Evolutionary conservation across 345 rosid species (phyloP).

Genomic region (Nasturtium officinale): DNA sequence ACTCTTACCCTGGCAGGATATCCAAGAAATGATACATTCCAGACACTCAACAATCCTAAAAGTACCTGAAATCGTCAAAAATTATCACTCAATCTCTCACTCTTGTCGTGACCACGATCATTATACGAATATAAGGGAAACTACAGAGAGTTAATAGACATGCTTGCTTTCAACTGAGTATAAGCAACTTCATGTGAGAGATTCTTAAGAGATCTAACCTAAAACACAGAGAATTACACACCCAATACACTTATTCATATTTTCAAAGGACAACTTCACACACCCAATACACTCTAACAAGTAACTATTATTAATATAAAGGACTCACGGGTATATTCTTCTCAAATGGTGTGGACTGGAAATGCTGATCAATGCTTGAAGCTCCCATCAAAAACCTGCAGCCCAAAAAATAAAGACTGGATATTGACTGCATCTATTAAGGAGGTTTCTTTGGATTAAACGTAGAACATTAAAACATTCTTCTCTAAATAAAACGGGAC

Average conservation of each 20-base stretch:
- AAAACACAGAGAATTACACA: too few relatives aligned
- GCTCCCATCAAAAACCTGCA: conserved; percentile 90
- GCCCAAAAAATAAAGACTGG: neutral
- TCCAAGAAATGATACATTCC: conserved; percentile 96
- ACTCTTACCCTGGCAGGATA: conserved; percentile 84
- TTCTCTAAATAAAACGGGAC: too few relatives aligned
- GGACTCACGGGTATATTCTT: conserved; percentile 86
- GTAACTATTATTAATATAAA: conserved; percentile 1
- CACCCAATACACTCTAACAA: too few relatives aligned
- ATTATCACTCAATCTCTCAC: conserved; percentile 7
- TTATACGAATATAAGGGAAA: too few relatives aligned
- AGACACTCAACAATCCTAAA: conserved; percentile 77
- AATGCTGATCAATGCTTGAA: conserved; percentile 88
- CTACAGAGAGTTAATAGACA: too few relatives aligned
- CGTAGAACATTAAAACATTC: too few relatives aligned
- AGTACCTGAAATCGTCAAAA: conserved; percentile 64
- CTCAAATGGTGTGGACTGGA: conserved; percentile 67
- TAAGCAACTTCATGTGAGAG: conserved; percentile 26
- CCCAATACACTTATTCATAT: too few relatives aligned
- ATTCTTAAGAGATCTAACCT: neutral
- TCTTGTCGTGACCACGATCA: neutral
- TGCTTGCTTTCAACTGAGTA: neutral
- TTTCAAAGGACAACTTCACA: too few relatives aligned
- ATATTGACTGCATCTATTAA: neutral
- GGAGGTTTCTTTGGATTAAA: conserved; percentile 12